phyloP scores from a whole-genome alignment of 106 monocot genomes.

The Ottelia alismoides region DNA sequence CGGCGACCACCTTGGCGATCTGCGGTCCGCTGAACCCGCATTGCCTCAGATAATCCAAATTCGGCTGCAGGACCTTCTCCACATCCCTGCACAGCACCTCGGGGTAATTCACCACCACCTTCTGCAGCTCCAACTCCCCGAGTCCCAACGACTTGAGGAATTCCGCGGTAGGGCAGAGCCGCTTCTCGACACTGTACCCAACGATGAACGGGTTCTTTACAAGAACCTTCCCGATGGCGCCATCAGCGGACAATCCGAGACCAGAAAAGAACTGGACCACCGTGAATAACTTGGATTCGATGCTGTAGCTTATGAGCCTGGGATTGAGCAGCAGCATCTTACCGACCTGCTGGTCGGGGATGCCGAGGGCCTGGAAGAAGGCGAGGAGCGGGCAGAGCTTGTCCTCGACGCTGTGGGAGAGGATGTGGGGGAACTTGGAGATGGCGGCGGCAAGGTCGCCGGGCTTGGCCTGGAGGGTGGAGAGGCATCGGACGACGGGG shows the following conservation, averaged over 20 bases:
- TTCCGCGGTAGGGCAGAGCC: slow-evolving; percentile 62
- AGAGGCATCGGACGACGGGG: slow-evolving; percentile 72
- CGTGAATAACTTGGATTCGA: slow-evolving; percentile 50
- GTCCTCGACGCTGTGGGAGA: slow-evolving; percentile 73
- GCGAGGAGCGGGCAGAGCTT: slow-evolving; percentile 92
- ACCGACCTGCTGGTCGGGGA: slow-evolving; percentile 47
- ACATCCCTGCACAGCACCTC: slow-evolving; percentile 70
- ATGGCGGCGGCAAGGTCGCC: slow-evolving; percentile 48
- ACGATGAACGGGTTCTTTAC: slow-evolving; percentile 74
- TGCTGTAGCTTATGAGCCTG: slow-evolving; percentile 86
- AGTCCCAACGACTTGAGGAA: slow-evolving; percentile 73
- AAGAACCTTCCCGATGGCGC: slow-evolving; percentile 49
- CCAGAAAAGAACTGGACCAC: slow-evolving; percentile 45
- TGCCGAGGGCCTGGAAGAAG: slow-evolving; percentile 68
- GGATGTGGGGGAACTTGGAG: slow-evolving; percentile 64
- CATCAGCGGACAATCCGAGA: slow-evolving; percentile 37
- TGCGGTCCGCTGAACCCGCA: slow-evolving; percentile 44
- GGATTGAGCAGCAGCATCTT: slow-evolving; percentile 69
- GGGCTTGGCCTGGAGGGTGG: slow-evolving; percentile 49
- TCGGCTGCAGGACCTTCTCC: slow-evolving; percentile 53
- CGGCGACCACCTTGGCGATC: slow-evolving; percentile 37
- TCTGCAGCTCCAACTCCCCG: slow-evolving; percentile 29
- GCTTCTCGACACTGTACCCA: slow-evolving; percentile 74
- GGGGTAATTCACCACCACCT: slow-evolving; percentile 52
- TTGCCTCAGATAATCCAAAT: slow-evolving; percentile 41